phyloP scores from a whole-genome alignment of 208 protist species.

The Acanthamoeba castellanii region DNA sequence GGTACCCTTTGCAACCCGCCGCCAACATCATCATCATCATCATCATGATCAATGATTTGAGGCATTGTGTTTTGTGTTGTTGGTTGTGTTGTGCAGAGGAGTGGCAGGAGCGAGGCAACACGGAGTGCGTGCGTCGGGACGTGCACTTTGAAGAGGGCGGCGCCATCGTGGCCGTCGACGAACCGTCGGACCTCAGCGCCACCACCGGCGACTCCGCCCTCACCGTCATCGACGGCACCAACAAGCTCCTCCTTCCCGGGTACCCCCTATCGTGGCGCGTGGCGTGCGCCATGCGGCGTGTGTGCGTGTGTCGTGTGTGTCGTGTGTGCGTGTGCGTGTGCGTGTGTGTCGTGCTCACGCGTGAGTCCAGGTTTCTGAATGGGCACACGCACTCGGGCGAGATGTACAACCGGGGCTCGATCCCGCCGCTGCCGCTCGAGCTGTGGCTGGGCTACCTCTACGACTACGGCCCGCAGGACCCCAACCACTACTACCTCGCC shows the following conservation, averaged over 20 bases:
- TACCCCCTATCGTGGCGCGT: background rate
- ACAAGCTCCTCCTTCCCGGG: slow-evolving; percentile 32
- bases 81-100: background rate
- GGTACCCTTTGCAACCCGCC: background rate
- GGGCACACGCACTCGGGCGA: slow-evolving; percentile 61
- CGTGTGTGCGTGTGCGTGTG: background rate
- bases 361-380: slow-evolving; percentile 15
- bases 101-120: slow-evolving; percentile 18
- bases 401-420: slow-evolving; percentile 30
- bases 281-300: background rate
- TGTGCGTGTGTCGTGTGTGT: background rate
- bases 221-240: slow-evolving; percentile 22
- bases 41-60: background rate
- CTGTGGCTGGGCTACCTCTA: slow-evolving; percentile 40
- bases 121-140: slow-evolving; percentile 23
- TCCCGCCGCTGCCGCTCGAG: slow-evolving; percentile 44
- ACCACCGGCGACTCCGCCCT: background rate
- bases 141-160: slow-evolving; percentile 15
- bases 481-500: background rate
- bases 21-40: background rate
- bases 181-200: background rate
- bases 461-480: slow-evolving; percentile 20
- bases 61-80: background rate
- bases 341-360: background rate
- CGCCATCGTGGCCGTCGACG: background rate